Conservation (phyloP, 2,329 filamentous ascomycete genomes). For the Fusarium luffae region DNA sequence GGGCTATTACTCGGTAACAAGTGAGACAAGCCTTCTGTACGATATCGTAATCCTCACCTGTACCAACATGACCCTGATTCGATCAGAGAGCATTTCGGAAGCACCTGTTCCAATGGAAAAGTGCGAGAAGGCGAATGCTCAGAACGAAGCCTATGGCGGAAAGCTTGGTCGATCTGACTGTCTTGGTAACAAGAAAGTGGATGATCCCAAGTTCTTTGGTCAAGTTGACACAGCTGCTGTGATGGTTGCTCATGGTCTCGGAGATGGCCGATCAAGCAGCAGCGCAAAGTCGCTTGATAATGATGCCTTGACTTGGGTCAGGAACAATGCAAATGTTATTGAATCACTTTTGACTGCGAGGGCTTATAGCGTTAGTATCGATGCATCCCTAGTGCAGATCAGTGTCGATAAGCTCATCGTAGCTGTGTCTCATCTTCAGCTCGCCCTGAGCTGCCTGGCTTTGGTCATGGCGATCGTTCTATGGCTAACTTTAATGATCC, state of each 20-base stretch:
- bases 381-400: conserved; percentile 24
- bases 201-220: conserved; percentile 12
- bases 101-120: conserved; percentile 6
- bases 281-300: conserved; percentile 26
- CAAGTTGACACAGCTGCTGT: conserved; percentile 35
- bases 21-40: background rate
- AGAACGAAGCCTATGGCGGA: conserved; percentile 34
- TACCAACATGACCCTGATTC: conserved; percentile 33
- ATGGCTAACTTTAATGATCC: conserved; percentile 20
- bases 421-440: conserved; percentile 26
- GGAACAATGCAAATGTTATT: background rate
- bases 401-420: conserved; percentile 30
- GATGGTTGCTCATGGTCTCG: conserved; percentile 15
- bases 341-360: conserved; percentile 6
- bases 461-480: background rate
- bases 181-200: background rate
- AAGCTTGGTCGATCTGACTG: conserved; percentile 22
- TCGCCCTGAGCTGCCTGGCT: conserved; percentile 16
- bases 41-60: conserved; percentile 12
- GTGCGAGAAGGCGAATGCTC: conserved; percentile 14
- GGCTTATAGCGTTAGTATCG: conserved; percentile 19
- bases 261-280: conserved; percentile 19
- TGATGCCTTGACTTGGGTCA: conserved; percentile 5
- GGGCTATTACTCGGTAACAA: background rate
- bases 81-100: conserved; percentile 15